Base-by-base conservation (phyloP, 371 early-diverging fungal species). In the Racocetra persica region DNA sequence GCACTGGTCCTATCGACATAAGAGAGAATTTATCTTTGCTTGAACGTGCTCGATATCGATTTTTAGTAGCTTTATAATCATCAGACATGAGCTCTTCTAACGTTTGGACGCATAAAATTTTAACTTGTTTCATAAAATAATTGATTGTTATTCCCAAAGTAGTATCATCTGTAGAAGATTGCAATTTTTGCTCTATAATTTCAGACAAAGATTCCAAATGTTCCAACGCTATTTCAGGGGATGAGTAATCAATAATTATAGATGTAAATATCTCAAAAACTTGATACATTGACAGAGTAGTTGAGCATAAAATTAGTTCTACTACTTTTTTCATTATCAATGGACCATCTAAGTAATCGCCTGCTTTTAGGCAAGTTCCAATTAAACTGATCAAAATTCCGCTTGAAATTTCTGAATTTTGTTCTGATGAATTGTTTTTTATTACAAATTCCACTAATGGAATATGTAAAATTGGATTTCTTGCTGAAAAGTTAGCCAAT, bases 381-480 rank as follows among this genome's bases (percentile, higher is more conserved):
- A 63, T 63, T 28, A 63, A 63, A 26, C 26, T 13, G 28, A 63
- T 26, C 28, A 63, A 26, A 4, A 28, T 28, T 4, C 5, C 10
- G 26, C 63, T 63, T 14, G 22, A 11, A 63, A 63, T 32, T n/a
- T n/a, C n/a, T n/a, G n/a, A n/a, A n/a, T n/a, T n/a, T n/a, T n/a
- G n/a, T 63, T 63, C 63, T 55, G 14, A 1, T 55, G 57, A 63
- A 63, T 24, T 13, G 11, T 22, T 7, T 26, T 10, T 63, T 26
- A 10, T 16, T 63, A 63, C 16, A 8, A 63, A 28, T 63, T 63
- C 32, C 2, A 63, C 26, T 26, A 63, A 26, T 6, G 63, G 32
- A 14, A n/a, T 32, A 63, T 63, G 32, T 14, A 63, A n/a, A 63
- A 63, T 63, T 63, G 63, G 63, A 63, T 28, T 63, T 63, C 16